A percentile compares a stretch with the other conserved stretches of the same genome.
Evolutionary conservation across 2,329 filamentous ascomycete species (phyloP).

Genomic region (Ascomycota sp.): DNA sequence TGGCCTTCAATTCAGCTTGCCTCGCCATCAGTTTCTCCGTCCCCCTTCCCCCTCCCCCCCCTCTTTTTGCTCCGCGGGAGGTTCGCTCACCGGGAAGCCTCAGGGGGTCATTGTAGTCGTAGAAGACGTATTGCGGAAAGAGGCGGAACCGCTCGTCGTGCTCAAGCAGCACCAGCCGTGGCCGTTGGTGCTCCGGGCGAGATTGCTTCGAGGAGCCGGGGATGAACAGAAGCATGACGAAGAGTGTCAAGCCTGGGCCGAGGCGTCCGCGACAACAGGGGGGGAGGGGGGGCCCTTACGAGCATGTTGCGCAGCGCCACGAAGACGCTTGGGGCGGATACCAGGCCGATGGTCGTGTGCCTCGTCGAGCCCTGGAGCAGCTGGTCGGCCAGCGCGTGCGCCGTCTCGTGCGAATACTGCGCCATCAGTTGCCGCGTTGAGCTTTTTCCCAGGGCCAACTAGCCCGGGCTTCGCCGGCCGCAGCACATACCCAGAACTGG

Average conservation of each 20-base stretch:
- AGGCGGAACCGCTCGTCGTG: slow-evolving; percentile 52
- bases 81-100: slow-evolving; percentile 31
- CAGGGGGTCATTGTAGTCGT: slow-evolving; percentile 49
- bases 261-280: not conserved
- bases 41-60: too few relatives aligned
- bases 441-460: too few relatives aligned
- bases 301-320: slow-evolving; percentile 51
- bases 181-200: slow-evolving; percentile 12
- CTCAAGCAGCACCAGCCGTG: slow-evolving; percentile 45
- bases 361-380: slow-evolving; percentile 37
- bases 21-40: not conserved
- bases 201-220: slow-evolving; percentile 2
- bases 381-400: slow-evolving; percentile 36
- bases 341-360: slow-evolving; percentile 39
- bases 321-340: slow-evolving; percentile 59
- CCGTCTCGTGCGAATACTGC: slow-evolving; percentile 52
- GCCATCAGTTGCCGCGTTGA: slow-evolving; percentile 1
- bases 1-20: slow-evolving; percentile 32
- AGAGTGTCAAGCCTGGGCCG: too few relatives aligned
- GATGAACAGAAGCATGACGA: not conserved
- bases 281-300: slow-evolving; percentile 15
- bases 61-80: too few relatives aligned
- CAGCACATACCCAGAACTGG: slow-evolving; percentile 50
- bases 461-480: not conserved
- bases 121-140: slow-evolving; percentile 51